Evolutionary conservation across 179 eudicot genomes (phyloP).

Genomic region (Sideroxylon spinosum): DNA sequence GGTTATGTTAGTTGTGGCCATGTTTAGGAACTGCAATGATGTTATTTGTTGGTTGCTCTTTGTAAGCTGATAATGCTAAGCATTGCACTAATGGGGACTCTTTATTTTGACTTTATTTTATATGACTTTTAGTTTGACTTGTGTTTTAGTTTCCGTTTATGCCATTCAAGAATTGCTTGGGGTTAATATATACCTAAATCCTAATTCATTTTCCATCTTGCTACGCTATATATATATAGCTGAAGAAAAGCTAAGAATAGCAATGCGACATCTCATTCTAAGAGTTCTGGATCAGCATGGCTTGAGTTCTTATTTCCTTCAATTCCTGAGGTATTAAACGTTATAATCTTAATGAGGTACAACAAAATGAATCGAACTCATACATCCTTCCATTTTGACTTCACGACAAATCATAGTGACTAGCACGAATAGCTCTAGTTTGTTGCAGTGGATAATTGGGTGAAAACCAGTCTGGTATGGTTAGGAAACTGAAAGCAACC

Average conservation of each 20-base stretch:
- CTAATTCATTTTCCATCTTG: not conserved
- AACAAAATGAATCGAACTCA: not conserved
- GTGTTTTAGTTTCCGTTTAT: not conserved
- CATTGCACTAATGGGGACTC: not conserved
- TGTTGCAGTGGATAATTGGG: not conserved
- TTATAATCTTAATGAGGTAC: not conserved
- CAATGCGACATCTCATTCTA: slow-evolving; percentile 84
- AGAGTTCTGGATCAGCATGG: slow-evolving; percentile 99
- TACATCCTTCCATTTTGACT: not conserved
- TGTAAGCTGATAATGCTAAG: not conserved
- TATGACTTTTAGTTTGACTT: not conserved
- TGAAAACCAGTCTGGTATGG: not conserved
- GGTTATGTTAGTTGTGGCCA: too few relatives aligned
- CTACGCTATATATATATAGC: too few relatives aligned
- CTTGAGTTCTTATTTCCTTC: slow-evolving; percentile 74
- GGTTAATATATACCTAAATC: not conserved
- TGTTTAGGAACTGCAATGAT: too few relatives aligned
- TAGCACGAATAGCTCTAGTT: not conserved
- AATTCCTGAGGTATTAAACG: slow-evolving; percentile 76
- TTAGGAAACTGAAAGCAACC: not conserved
- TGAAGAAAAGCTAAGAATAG: slow-evolving; percentile 91
- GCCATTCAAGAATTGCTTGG: too few relatives aligned
- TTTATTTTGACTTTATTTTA: not conserved
- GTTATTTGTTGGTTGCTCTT: not conserved
- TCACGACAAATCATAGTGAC: not conserved